Evolutionary conservation across 2,329 filamentous ascomycete species (phyloP), one percentile per base, ranked within the genome.

Genomic region (Cladosporium sp.): DNA sequence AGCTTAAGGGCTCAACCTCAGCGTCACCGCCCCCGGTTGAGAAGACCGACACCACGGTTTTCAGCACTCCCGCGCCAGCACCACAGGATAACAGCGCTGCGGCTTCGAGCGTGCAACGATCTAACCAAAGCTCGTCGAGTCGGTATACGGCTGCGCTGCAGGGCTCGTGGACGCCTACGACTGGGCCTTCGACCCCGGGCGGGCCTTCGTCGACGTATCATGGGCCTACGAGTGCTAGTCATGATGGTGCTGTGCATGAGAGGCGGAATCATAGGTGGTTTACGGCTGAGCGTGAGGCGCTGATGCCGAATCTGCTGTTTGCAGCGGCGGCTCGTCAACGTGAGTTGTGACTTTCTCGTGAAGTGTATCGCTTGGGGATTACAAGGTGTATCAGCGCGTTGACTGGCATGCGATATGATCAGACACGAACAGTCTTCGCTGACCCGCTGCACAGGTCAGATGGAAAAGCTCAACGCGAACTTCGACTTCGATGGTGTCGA

Each of bases 401-500:
- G 24, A 24, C 24, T 24, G 24, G 24, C 24, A 24, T 24, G 24
- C 24, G 32, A 12, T n/a, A 26, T n/a, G 4, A 32, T 34, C 15
- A 18, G 10, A 2, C 21, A 44, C 6, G 7, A 26, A 12, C 21
- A 6, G 7, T 5, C 6, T 14, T 41, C 30, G 26, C 60, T 64
- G 51, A 64, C 57, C 3, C 14, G 2, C 21, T 10, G 2, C 28
- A 28, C 34, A 64, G 60, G 60, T 12, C 60, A 64, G 34, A 64
- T 64, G 60, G 60, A 64, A 24, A 64, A 64, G 36, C 60, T 64
- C 34, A 64, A 55, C 18, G 34, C 60, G 3, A 55, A 64, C 15
- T 41, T 86, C 2, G 84, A 87, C 70, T 86, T 87, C 71, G 84
- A 87, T 68, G 84, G 84, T 0, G 80, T 86, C 0, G 80, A 84